Evolutionary conservation across 345 rosid genomes (phyloP).

Genomic region (Sapria himalayana): DNA sequence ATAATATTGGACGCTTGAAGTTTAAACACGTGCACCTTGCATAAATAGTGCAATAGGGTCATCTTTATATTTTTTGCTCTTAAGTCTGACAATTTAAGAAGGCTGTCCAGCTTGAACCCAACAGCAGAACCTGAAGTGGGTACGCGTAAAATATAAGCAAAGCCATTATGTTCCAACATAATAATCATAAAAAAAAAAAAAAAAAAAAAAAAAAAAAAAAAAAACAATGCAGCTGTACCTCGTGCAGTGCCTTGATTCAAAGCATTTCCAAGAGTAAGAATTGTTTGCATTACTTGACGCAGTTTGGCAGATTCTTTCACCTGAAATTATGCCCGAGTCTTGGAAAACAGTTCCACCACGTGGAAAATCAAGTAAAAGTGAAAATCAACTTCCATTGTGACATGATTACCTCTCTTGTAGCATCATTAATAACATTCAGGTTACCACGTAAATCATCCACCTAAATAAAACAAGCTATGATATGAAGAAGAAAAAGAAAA

Average conservation of each 20-base stretch:
- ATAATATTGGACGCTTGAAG: constrained; percentile 4
- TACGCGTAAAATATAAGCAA: not conserved
- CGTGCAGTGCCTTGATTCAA: constrained; percentile 94
- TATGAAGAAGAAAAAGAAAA: too few species aligned
- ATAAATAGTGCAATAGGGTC: constrained; percentile 90
- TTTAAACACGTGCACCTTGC: constrained; percentile 45
- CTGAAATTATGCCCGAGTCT: constrained; percentile 28
- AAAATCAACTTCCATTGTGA: too few species aligned
- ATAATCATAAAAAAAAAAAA: not conserved
- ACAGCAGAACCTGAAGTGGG: constrained; percentile 58
- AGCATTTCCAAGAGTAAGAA: constrained; percentile 91
- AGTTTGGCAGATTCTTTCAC: constrained; percentile 80
- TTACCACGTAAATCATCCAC: constrained; percentile 56
- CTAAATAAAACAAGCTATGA: constrained; percentile 22
- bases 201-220: not conserved
- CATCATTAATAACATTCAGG: constrained; percentile 47
- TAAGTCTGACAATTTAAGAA: constrained; percentile 85
- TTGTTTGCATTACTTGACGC: constrained; percentile 97
- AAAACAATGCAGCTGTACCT: constrained; percentile 48
- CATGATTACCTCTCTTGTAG: constrained; percentile 67
- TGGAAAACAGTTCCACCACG: too few species aligned
- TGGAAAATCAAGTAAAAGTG: too few species aligned
- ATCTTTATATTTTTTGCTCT: constrained; percentile 91
- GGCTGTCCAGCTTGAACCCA: constrained; percentile 95
- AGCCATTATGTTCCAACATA: constrained; percentile 1